Conservation (phyloP, 2,329 filamentous ascomycete species). For the Elsinoe australis region DNA sequence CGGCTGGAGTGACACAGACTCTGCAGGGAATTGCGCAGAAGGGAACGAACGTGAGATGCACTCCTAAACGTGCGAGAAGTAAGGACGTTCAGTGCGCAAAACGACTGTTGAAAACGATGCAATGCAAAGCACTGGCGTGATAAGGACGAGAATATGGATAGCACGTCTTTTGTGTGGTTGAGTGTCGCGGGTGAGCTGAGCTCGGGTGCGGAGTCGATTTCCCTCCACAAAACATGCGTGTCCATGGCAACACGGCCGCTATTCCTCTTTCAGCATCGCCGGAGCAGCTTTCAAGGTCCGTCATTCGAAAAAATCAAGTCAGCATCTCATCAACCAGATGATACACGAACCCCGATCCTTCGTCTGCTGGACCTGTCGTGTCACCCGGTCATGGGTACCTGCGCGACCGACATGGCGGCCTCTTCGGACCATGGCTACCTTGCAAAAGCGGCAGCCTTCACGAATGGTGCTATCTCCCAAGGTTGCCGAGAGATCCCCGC, state of each 20-base stretch:
- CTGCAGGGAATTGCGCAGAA: conserved; percentile 2
- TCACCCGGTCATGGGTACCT: conserved; percentile 3
- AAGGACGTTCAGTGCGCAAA: conserved; percentile 8
- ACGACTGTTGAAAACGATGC: conserved; percentile 10
- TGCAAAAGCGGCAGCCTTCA: conserved; percentile 40
- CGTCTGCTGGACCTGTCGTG: conserved; percentile 11
- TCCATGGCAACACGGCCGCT: conserved; percentile 8
- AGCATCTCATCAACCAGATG: conserved; percentile 1
- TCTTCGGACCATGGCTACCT: conserved; percentile 34
- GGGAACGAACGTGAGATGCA: not conserved
- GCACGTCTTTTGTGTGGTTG: conserved; percentile 2
- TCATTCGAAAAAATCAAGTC: conserved; percentile 5
- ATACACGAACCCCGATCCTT: not conserved
- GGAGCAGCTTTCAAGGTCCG: conserved; percentile 4
- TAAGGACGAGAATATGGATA: conserved; percentile 8
- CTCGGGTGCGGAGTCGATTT: conserved; percentile 3
- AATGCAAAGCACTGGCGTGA: conserved; percentile 15
- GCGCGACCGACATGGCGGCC: conserved; percentile 30
- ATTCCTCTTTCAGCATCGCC: not conserved
- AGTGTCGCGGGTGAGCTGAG: not conserved
- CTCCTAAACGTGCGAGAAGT: not conserved
- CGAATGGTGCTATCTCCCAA: conserved; percentile 46
- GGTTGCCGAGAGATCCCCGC: conserved; percentile 32
- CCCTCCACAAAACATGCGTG: conserved; percentile 7
- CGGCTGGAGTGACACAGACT: conserved; percentile 16